phyloP scores from a whole-genome alignment of 1,139 yeast genomes.

The Yamadazyma epiphylla region DNA sequence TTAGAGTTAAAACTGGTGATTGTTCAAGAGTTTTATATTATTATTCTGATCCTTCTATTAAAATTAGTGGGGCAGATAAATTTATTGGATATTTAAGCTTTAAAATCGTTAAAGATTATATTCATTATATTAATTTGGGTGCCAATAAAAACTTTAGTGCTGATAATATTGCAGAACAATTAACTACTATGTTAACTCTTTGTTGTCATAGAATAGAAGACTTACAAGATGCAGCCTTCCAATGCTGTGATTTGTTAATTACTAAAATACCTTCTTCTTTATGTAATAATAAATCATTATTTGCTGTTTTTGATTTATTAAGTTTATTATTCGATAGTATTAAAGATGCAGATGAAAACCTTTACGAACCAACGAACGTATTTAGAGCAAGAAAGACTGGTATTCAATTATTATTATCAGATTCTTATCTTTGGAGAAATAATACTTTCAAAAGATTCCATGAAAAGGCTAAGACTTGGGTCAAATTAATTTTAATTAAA shows the following conservation, averaged over 20 bases:
- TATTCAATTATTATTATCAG: conserved; percentile 65
- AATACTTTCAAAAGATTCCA: conserved; percentile 61
- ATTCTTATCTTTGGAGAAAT: conserved; percentile 74
- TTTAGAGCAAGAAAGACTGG: conserved; percentile 60
- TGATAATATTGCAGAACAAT: conserved; percentile 62
- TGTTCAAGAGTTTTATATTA: conserved; percentile 73
- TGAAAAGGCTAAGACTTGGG: conserved; percentile 64
- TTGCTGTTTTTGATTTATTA: conserved; percentile 75
- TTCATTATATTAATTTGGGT: conserved; percentile 41
- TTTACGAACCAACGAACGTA: conserved; percentile 75
- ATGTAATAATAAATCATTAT: conserved; percentile 70
- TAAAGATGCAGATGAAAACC: conserved; percentile 76
- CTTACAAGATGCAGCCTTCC: conserved; percentile 78
- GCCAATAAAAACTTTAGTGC: conserved; percentile 52
- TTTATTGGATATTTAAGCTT: conserved; percentile 64
- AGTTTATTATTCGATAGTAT: conserved; percentile 75
- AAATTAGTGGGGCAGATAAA: conserved; percentile 68
- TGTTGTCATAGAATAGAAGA: conserved; percentile 78
- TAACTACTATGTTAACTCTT: conserved; percentile 61
- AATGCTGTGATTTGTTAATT: conserved; percentile 71
- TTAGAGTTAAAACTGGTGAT: conserved; percentile 77
- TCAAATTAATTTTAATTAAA: conserved; percentile 46
- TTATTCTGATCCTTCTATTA: conserved; percentile 82
- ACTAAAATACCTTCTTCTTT: conserved; percentile 73
- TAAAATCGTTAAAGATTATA: conserved; percentile 57